Conservation (phyloP, 2,329 filamentous ascomycete genomes). For the Paraconiothyrium sp. region DNA sequence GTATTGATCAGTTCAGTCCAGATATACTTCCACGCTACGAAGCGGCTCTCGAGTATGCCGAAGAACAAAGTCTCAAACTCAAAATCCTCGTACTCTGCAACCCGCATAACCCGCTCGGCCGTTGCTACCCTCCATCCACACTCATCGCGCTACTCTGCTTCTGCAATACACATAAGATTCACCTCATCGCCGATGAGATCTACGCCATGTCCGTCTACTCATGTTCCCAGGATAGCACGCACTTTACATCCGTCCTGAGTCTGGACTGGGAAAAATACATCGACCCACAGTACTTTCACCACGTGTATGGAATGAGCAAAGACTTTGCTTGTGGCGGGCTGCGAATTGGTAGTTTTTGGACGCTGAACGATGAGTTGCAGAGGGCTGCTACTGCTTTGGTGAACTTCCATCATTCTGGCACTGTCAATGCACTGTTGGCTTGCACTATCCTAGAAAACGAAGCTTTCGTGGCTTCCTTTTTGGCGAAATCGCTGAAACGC, state of each 20-base stretch:
- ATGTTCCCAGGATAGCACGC: constrained; percentile 21
- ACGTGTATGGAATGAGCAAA: constrained; percentile 56
- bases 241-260: constrained; percentile 35
- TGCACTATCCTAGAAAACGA: constrained; percentile 15
- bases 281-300: constrained; percentile 61
- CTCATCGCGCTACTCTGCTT: neutral
- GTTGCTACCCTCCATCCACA: constrained; percentile 32
- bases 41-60: constrained; percentile 44
- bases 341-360: constrained; percentile 26
- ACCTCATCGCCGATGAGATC: constrained; percentile 68
- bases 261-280: constrained; percentile 52
- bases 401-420: constrained; percentile 14
- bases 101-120: constrained; percentile 55
- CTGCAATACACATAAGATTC: constrained; percentile 28
- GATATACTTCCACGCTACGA: constrained; percentile 51
- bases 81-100: constrained; percentile 55
- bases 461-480: neutral
- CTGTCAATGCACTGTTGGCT: neutral
- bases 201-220: constrained; percentile 63
- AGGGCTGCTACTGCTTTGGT: constrained; percentile 10
- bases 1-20: constrained; percentile 51
- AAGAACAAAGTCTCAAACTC: constrained; percentile 44
- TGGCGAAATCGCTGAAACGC: constrained; percentile 9
- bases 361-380: constrained; percentile 20
- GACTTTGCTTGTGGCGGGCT: constrained; percentile 12